These are phyloP conservation scores for Soucietia sequanensis DNA, from an alignment of 805 yeast species.

Conservation along the genomic window DNA sequence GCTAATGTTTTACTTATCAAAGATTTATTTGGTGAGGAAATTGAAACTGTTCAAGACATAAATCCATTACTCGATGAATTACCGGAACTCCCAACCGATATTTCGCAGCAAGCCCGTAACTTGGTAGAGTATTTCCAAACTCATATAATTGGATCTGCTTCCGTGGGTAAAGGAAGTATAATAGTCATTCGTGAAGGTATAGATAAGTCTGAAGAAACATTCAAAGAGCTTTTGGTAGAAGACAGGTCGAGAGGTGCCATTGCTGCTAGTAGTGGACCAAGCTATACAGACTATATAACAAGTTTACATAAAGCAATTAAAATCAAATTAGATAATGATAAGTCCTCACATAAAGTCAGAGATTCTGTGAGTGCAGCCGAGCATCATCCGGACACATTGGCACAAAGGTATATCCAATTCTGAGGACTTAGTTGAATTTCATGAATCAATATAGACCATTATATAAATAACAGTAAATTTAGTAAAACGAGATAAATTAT, in stretches of 20 bases:
- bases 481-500: no score
- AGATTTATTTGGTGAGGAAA: conserved; percentile 68
- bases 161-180: conserved; percentile 40
- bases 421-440: conserved; percentile 7
- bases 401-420: conserved; percentile 39
- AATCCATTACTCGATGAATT: conserved; percentile 54
- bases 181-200: conserved; percentile 63
- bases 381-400: conserved; percentile 31
- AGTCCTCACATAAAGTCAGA: conserved; percentile 26
- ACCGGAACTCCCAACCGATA: conserved; percentile 67
- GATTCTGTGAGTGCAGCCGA: conserved; percentile 26
- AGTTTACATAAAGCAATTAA: conserved; percentile 65
- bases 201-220: conserved; percentile 54
- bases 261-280: conserved; percentile 39
- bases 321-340: conserved; percentile 50
- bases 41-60: conserved; percentile 45
- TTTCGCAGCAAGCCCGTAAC: conserved; percentile 66
- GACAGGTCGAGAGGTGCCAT: conserved; percentile 51
- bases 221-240: conserved; percentile 67
- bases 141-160: conserved; percentile 25
- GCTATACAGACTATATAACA: conserved; percentile 66
- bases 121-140: conserved; percentile 54
- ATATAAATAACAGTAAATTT: neutral
- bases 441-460: neutral
- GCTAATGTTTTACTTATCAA: conserved; percentile 64